Conservation (phyloP, 371 early-diverging fungal species). For the Cokeromyces recurvatus region DNA sequence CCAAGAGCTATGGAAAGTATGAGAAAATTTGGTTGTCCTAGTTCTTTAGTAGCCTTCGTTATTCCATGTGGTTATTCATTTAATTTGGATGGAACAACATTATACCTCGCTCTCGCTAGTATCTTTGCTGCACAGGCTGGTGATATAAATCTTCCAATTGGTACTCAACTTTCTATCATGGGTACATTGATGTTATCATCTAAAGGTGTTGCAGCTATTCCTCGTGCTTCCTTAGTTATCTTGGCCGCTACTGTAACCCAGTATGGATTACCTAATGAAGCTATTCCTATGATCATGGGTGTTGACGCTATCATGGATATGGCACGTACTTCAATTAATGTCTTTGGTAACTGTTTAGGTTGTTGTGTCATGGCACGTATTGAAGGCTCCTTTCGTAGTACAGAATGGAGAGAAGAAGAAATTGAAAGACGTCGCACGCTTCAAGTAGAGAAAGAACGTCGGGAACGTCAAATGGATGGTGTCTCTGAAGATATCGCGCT, state of each 20-base stretch:
- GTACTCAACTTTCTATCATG: slow-evolving; percentile 68
- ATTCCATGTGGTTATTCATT: slow-evolving; percentile 66
- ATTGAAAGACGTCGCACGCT: slow-evolving; percentile 27
- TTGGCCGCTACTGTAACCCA: slow-evolving; percentile 17
- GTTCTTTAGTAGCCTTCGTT: no score
- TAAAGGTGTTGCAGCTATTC: slow-evolving; percentile 82
- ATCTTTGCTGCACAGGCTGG: slow-evolving; percentile 70
- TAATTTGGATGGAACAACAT: slow-evolving; percentile 79
- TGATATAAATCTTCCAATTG: slow-evolving; percentile 49
- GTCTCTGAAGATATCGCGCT: no score
- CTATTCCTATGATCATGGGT: slow-evolving; percentile 59
- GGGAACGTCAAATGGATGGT: no score
- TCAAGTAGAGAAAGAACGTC: no score
- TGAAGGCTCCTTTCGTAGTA: slow-evolving; percentile 69
- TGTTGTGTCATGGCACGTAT: slow-evolving; percentile 67
- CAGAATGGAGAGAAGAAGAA: slow-evolving; percentile 41
- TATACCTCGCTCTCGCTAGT: slow-evolving; percentile 65
- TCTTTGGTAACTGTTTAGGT: slow-evolving; percentile 73
- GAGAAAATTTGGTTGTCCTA: slow-evolving; percentile 58
- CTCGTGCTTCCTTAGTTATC: slow-evolving; percentile 63
- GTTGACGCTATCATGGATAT: slow-evolving; percentile 81
- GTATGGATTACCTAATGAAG: slow-evolving; percentile 56
- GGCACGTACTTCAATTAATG: slow-evolving; percentile 73
- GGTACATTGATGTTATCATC: slow-evolving; percentile 69
- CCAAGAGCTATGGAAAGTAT: slow-evolving; percentile 73